Conservation (phyloP, 257 asterid genomes). For the Primulina huaijiensis region DNA sequence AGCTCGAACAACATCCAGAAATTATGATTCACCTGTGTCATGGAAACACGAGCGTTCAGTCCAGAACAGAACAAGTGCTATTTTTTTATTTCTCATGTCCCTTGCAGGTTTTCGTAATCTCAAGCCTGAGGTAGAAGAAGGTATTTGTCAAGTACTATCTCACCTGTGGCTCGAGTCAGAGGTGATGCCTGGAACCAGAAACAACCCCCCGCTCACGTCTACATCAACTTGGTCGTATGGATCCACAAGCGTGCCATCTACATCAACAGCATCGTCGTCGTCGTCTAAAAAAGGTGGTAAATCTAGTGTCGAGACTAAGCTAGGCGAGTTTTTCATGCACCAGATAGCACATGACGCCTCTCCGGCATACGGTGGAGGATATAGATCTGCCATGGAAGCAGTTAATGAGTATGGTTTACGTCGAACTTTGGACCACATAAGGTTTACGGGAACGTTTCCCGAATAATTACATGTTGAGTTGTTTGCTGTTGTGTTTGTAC, state of each 20-base stretch:
- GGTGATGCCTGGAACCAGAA: conserved; percentile 50
- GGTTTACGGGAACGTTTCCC: conserved; percentile 62
- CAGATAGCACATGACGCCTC: conserved; percentile 86
- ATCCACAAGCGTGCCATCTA: conserved; percentile 23
- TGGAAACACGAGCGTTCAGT: not conserved
- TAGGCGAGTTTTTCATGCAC: conserved; percentile 88
- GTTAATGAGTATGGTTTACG: conserved; percentile 77
- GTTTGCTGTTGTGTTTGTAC: not conserved
- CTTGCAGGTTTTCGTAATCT: conserved; percentile 70
- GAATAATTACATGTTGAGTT: conserved; percentile 17
- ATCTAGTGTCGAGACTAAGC: conserved; percentile 63
- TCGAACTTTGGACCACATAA: conserved; percentile 71
- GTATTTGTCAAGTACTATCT: conserved; percentile 92
- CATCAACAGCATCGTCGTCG: conserved; percentile 27
- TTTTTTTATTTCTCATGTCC: not conserved
- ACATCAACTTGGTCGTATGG: conserved; percentile 44
- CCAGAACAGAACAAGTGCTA: not conserved
- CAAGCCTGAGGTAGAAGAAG: conserved; percentile 84
- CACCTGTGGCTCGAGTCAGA: conserved; percentile 82
- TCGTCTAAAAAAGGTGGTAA: conserved; percentile 60
- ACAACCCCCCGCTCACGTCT: conserved; percentile 41
- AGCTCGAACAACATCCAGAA: not conserved
- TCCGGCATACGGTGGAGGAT: conserved; percentile 91
- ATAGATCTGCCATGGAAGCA: conserved; percentile 73
- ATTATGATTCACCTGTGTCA: not conserved